Base-by-base conservation (phyloP, 2,329 filamentous ascomycete genomes). In the Fusarium mexicanum region DNA sequence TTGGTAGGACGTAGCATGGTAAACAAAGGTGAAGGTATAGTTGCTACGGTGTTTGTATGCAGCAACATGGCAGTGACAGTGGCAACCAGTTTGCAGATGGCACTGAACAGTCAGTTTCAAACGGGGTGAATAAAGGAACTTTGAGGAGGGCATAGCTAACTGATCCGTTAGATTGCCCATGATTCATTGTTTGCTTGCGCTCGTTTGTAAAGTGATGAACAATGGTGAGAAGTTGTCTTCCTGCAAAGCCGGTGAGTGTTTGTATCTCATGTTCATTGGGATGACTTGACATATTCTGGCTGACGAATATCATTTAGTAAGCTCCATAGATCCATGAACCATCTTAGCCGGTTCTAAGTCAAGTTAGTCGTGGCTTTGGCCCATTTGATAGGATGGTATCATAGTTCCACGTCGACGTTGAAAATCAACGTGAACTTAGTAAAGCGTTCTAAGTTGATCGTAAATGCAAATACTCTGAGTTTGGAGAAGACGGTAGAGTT, bases 21-120 rank as follows among this genome's bases (percentile, higher is more conserved):
- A 33, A 29, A 44, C 31, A 48, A 24, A 12, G 14, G 54, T 31
- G 13, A 47, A 41, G 13, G n/a, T 7, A 31, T 22, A 44, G 22
- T 53, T 44, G 24, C 35, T 43, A 43, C 16, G 18, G n/a, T 51
- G 47, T 53, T 72, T 55, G 38, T 48, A 26, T 48, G 40, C n/a
- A 50, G n/a, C 20, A 37, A 37, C 46, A 18, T 71, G 24, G 24
- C 16, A 38, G 41, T 51, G 57, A 29, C 68, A 68, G 69, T 72
- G 58, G 47, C 69, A 53, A 41, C 40, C 69, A 61, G 59, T 50
- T 60, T 48, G 40, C 38, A 37, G 8, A 11, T 38, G 24, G 18
- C n/a, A 26, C 31, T 33, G 24, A 43, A 29, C 22, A 24, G 46
- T 47, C 18, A 58, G 12, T 17, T 41, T 33, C 26, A 29, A 40